These are phyloP conservation scores for Phalaenopsis aphrodite DNA, from an alignment of 106 monocot species.

Conservation along the genomic window DNA sequence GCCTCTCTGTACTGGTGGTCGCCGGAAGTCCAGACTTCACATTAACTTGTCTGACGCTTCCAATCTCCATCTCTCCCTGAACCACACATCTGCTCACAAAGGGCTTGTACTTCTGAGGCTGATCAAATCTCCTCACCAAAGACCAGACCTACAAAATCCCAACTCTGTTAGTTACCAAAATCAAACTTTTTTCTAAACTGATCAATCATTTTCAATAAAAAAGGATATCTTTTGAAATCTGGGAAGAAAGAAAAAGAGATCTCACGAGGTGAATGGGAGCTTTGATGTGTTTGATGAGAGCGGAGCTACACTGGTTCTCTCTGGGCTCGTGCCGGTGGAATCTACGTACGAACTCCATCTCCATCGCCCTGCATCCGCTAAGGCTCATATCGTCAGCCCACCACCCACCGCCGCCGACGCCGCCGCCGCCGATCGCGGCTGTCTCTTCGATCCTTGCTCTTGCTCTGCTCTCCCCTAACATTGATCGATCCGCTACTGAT, in stretches of 20 bases:
- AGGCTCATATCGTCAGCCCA: slow-evolving; percentile 4
- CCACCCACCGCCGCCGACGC: background rate
- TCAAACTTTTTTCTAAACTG: background rate
- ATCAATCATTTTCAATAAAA: background rate
- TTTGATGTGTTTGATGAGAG: slow-evolving; percentile 39
- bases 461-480: background rate
- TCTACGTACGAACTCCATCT: slow-evolving; percentile 28
- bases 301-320: slow-evolving; percentile 51
- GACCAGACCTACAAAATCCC: slow-evolving; percentile 36
- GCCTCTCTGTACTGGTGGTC: slow-evolving; percentile 44
- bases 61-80: slow-evolving; percentile 31
- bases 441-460: background rate
- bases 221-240: background rate
- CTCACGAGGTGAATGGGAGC: slow-evolving; percentile 49
- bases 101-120: slow-evolving; percentile 54
- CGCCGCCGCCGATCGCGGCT: background rate
- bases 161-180: background rate
- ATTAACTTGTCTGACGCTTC: slow-evolving; percentile 41
- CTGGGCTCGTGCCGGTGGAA: slow-evolving; percentile 34
- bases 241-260: background rate
- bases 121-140: slow-evolving; percentile 46
- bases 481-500: background rate
- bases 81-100: slow-evolving; percentile 47
- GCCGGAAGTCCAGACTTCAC: slow-evolving; percentile 48
- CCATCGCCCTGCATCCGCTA: slow-evolving; percentile 8